Conservation (phyloP, 257 asterid genomes). For the Nicotiana paniculata region DNA sequence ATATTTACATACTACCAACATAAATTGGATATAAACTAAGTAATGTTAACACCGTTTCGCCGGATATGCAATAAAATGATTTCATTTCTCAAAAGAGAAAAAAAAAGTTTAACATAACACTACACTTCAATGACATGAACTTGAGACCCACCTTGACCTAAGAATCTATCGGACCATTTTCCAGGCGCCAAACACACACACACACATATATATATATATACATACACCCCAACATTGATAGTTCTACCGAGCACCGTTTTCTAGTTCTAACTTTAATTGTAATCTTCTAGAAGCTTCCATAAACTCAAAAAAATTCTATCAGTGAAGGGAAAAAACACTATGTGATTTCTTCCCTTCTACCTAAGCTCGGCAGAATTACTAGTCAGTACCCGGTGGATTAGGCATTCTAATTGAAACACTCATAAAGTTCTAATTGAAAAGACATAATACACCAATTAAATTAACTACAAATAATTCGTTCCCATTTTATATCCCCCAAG, state of each 20-base stretch:
- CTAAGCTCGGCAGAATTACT: too few species aligned
- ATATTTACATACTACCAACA: neutral
- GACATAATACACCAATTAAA: neutral
- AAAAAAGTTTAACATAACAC: neutral
- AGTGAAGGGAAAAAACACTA: too few species aligned
- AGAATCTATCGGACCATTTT: neutral
- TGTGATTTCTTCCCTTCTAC: too few species aligned
- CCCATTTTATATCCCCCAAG: too few species aligned
- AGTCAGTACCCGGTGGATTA: too few species aligned
- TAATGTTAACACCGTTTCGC: neutral
- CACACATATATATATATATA: neutral
- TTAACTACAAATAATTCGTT: neutral
- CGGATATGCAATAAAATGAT: neutral
- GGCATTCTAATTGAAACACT: too few species aligned
- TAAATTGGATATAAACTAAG: neutral
- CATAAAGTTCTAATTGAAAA: neutral
- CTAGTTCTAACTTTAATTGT: neutral
- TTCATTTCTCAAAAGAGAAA: neutral
- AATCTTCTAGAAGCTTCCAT: neutral
- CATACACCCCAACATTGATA: neutral
- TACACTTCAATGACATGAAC: neutral
- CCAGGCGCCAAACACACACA: neutral
- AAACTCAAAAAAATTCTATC: neutral
- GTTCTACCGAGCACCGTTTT: neutral
- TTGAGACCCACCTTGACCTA: neutral